These are phyloP conservation scores for Oligophagozyma castellii DNA, from an alignment of 1,139 yeast species.

Conservation along the genomic window DNA sequence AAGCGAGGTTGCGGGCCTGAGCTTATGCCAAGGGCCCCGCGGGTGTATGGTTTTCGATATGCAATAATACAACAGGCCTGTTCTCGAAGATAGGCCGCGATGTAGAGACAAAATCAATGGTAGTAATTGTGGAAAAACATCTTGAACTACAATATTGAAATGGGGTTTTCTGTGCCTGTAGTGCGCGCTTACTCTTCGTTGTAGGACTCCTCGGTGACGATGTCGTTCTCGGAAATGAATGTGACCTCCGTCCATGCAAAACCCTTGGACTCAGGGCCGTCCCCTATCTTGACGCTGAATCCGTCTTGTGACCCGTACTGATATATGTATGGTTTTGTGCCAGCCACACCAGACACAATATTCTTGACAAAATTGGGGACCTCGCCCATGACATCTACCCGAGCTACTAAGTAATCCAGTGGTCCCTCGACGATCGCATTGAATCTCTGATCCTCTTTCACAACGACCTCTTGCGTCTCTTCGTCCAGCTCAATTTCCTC, in stretches of 20 bases:
- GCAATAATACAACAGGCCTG: too few species aligned
- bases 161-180: neutral
- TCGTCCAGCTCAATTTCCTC: conserved; percentile 10
- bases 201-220: conserved; percentile 17
- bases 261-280: conserved; percentile 34
- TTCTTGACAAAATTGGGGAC: conserved; percentile 88
- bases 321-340: conserved; percentile 88
- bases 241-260: conserved; percentile 74
- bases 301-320: conserved; percentile 55
- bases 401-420: conserved; percentile 51
- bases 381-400: conserved; percentile 97
- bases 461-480: conserved; percentile 16
- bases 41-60: too few species aligned
- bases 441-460: conserved; percentile 8
- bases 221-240: conserved; percentile 38
- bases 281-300: conserved; percentile 25
- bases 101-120: neutral
- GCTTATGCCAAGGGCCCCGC: too few species aligned
- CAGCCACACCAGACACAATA: conserved; percentile 88
- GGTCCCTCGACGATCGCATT: conserved; percentile 38
- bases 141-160: neutral
- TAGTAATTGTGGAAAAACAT: neutral
- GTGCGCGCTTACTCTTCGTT: conserved; percentile 8
- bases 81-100: neutral
- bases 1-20: too few species aligned